Base-by-base conservation (phyloP, 352 stramenopile genomes). In the Stramenopiles sp. region DNA sequence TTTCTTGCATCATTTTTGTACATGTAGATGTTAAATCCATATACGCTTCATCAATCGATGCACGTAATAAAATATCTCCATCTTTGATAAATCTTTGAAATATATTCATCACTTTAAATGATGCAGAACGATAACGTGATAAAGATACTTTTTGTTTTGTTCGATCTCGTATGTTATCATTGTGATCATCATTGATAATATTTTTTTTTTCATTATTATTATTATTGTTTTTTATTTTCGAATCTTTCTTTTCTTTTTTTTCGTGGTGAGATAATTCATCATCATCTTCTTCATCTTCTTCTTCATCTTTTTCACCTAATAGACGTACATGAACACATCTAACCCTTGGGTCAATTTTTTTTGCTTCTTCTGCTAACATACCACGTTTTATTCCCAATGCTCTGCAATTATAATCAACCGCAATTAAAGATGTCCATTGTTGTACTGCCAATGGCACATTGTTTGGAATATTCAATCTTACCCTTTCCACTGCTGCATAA, bases 401-500 rank as follows among this genome's bases (percentile, higher is more conserved):
- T 1, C 79, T 38, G 43, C 65, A 73, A 7, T 73, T 69, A 29
- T 82, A 82, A 73, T 82, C 82, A n/a, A 81, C 6, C 0, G 80
- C 80, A 43, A 82, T 82, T 7, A 82, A 23, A 31, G 78, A 76
- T 31, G 31, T 78, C 89, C 89, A 93, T 80, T 93, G 89, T 82
- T 93, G 89, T 73, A 91, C 89, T 0, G 88, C 89, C 63, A 92
- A 79, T 0, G 89, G 89, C 77, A 90, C 77, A 0, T 85, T 84
- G 31, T 85, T 83, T 23, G 86, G 84, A 74, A 93, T 90, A 0
- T 84, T 74, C n/a, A 92, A 87, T 1, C 89, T 84, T 7, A 85
- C 85, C 78, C 90, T 85, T 81, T 93, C 89, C 33, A 93, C 89
- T 82, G 92, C 88, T 79, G 88, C 87, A 79, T 93, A 93, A 84